Evolutionary conservation across 2,329 filamentous ascomycete genomes (phyloP).

Genomic region (Phaeosphaeriaceae sp.): DNA sequence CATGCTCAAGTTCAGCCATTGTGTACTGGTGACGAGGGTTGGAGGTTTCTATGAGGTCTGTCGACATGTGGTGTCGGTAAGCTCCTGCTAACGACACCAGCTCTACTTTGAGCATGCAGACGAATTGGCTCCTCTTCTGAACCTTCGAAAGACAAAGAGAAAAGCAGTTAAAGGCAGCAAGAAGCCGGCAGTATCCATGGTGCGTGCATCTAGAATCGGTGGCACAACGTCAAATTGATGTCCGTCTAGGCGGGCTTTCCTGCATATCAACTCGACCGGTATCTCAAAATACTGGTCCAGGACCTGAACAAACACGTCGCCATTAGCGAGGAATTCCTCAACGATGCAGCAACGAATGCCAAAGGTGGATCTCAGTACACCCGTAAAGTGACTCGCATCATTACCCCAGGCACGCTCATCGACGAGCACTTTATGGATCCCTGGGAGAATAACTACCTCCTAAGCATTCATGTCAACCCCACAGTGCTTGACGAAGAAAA

Average conservation of each 20-base stretch:
- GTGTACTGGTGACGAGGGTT: slow-evolving; percentile 88
- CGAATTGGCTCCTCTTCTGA: slow-evolving; percentile 83
- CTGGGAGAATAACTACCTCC: slow-evolving; percentile 89
- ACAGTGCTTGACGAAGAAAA: slow-evolving; percentile 29
- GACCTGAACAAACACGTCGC: slow-evolving; percentile 91
- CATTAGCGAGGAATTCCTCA: slow-evolving; percentile 89
- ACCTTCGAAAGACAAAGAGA: slow-evolving; percentile 83
- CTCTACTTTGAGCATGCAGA: slow-evolving; percentile 96
- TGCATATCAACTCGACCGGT: slow-evolving; percentile 89
- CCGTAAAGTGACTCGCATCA: slow-evolving; percentile 81
- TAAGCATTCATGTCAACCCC: slow-evolving; percentile 74
- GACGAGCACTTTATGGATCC: slow-evolving; percentile 98
- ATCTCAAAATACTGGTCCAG: slow-evolving; percentile 90
- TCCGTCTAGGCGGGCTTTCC: slow-evolving; percentile 82
- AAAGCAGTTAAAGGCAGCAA: slow-evolving; percentile 68
- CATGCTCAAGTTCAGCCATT: slow-evolving; percentile 89
- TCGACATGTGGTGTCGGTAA: slow-evolving; percentile 1
- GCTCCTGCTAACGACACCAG: slow-evolving; percentile 36
- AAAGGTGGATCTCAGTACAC: slow-evolving; percentile 86
- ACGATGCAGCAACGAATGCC: slow-evolving; percentile 71
- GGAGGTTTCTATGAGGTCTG: slow-evolving; percentile 89
- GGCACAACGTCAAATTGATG: slow-evolving; percentile 15
- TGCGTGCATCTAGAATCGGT: slow-evolving; percentile 43
- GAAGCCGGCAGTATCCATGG: slow-evolving; percentile 76
- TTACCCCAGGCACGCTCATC: slow-evolving; percentile 94